phyloP scores from a whole-genome alignment of 805 yeast genomes.

The Cyberlindnera xishuangbannaensis region DNA sequence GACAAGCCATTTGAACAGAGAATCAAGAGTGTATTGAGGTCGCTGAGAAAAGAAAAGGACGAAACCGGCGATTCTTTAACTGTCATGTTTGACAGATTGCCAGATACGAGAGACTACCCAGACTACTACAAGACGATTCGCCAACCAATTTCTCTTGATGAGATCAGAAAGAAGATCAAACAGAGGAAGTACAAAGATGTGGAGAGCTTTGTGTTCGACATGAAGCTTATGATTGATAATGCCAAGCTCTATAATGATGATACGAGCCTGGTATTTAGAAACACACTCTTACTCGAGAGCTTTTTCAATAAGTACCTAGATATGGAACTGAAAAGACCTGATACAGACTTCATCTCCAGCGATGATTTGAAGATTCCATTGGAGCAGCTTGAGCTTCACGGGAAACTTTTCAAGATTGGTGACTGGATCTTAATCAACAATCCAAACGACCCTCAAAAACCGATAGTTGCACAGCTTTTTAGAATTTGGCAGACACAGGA shows the following conservation, averaged over 20 bases:
- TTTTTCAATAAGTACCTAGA: slow-evolving; percentile 53
- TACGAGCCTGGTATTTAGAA: slow-evolving; percentile 51
- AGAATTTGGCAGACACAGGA: slow-evolving; percentile 85
- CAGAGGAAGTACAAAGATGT: slow-evolving; percentile 76
- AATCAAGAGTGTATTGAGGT: slow-evolving; percentile 80
- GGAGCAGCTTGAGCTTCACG: slow-evolving; percentile 67
- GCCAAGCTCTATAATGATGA: slow-evolving; percentile 61
- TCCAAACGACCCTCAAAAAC: slow-evolving; percentile 82
- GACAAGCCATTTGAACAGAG: slow-evolving; percentile 90
- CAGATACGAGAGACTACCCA: slow-evolving; percentile 48
- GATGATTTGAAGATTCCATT: slow-evolving; percentile 66
- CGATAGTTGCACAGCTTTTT: slow-evolving; percentile 91
- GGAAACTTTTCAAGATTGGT: slow-evolving; percentile 75
- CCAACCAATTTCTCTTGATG: slow-evolving; percentile 63
- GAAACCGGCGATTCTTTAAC: slow-evolving; percentile 45
- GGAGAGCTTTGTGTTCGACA: slow-evolving; percentile 71
- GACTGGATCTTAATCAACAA: slow-evolving; percentile 91
- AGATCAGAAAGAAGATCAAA: slow-evolving; percentile 76
- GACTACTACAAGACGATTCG: slow-evolving; percentile 43
- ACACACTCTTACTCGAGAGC: slow-evolving; percentile 57
- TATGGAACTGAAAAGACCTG: slow-evolving; percentile 75
- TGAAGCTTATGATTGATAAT: slow-evolving; percentile 67
- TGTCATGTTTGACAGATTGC: slow-evolving; percentile 74
- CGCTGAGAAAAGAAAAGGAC: slow-evolving; percentile 66
- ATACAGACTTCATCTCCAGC: slow-evolving; percentile 59